Evolutionary conservation across 2,329 filamentous ascomycete species (phyloP), one percentile per base, ranked within the genome.

Genomic region (Epichloe typhina): DNA sequence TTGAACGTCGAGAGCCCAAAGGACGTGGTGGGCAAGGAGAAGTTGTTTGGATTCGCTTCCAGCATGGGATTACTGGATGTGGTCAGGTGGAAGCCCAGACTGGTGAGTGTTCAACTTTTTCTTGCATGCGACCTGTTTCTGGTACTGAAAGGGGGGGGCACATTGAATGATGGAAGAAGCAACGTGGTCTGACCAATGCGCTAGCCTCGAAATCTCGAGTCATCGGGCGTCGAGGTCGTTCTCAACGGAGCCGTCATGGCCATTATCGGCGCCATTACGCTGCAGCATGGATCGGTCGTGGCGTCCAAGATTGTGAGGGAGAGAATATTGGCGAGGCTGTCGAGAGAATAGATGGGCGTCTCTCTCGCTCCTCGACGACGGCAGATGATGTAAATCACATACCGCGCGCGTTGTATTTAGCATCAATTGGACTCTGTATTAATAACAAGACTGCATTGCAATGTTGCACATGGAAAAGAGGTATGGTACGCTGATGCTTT

Each of bases 51-150:
- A 50, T 66, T 98, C 53, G 91, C 84, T 13, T 67, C 76, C 39
- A 75, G 79, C 31, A 83, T 88, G 53, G 86, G 88, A 0, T 63
- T 98, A 61, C 69, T 79, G 52, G 76, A 79, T 39, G 87, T 96
- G 23, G 71, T 95, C 57, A 76, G 93, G 69, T 97, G 93, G 93
- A 87, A 86, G 67, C 93, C 93, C 31, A 81, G 79, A 70, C 76
- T 84, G 72, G 89, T 95, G 72, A 63, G 80, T 46, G 3, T 65
- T 49, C 33, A 11, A 6, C 12, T 44, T 21, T 21, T 13, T 7
- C 5, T 38, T n/a, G 13, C 36, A 13, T n/a, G 36, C 2, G 36
- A n/a, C 36, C 3, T 38, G 36, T n/a, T 38, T 38, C 7, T 13
- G 5, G n/a, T 8, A n/a, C 12, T 26, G 26, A 3, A 26, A 13